Evolutionary conservation across 352 stramenopile genomes (phyloP).

Genomic region (Phytophthora idaei): DNA sequence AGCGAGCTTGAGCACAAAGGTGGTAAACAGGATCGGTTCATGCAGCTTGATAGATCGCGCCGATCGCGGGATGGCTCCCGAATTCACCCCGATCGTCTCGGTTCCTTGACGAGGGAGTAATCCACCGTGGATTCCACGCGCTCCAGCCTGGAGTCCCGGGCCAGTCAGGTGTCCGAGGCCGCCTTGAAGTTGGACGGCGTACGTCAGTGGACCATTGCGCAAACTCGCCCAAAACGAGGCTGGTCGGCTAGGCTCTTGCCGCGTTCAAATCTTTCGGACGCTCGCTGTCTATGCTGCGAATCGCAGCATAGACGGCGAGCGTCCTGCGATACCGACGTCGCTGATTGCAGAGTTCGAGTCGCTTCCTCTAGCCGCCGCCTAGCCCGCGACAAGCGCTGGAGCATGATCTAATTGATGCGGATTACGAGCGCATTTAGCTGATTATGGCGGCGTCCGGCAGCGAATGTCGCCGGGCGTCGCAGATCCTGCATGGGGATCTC

Average conservation of each 20-base stretch:
- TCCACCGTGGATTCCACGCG: not conserved
- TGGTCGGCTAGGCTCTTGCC: constrained; percentile 17
- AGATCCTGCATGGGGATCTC: constrained; percentile 20
- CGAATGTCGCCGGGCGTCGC: constrained; percentile 4
- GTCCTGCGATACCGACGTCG: not conserved
- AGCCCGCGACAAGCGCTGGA: constrained; percentile 9
- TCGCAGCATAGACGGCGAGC: constrained; percentile 17
- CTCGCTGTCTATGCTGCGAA: constrained; percentile 14
- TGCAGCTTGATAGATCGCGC: not conserved
- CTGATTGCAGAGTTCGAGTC: constrained; percentile 15
- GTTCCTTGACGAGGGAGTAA: constrained; percentile 10
- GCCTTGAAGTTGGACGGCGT: constrained; percentile 14
- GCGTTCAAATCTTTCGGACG: constrained; percentile 21
- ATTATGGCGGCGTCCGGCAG: constrained; percentile 20
- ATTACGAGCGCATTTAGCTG: constrained; percentile 25
- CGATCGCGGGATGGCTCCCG: constrained; percentile 20
- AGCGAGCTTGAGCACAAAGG: not conserved
- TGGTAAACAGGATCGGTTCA: not conserved
- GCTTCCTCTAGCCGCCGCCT: constrained; percentile 4
- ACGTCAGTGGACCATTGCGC: constrained; percentile 21
- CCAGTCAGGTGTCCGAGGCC: constrained; percentile 3
- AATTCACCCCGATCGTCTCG: not conserved
- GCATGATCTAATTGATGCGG: constrained; percentile 15
- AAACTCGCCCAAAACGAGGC: constrained; percentile 11
- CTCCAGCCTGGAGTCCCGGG: not conserved